phyloP scores from a whole-genome alignment of 2,329 filamentous ascomycete genomes.

The Parastagonospora nodorum region DNA sequence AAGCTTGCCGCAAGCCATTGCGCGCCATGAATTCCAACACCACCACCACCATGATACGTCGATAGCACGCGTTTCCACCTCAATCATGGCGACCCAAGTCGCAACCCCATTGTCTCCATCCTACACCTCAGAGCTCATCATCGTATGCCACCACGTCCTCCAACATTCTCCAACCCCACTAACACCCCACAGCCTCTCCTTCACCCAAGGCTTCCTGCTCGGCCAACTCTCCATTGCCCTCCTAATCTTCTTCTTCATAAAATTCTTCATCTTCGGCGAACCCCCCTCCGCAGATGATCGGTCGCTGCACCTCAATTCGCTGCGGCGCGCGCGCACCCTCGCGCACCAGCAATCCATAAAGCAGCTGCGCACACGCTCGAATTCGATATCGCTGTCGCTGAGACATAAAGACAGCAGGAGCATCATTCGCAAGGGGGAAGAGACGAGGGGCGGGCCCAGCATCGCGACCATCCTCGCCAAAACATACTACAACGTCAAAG shows the following conservation, averaged over 20 bases:
- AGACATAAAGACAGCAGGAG: conserved; percentile 45
- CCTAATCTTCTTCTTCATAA: conserved; percentile 92
- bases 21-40: neutral
- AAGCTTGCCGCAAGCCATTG: neutral
- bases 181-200: conserved; percentile 69
- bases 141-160: conserved; percentile 1
- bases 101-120: conserved; percentile 18
- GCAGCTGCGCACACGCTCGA: conserved; percentile 39
- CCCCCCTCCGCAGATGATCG: conserved; percentile 82
- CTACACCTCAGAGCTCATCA: conserved; percentile 26
- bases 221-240: conserved; percentile 92
- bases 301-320: conserved; percentile 74
- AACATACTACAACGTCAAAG: conserved; percentile 95
- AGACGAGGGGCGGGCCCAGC: conserved; percentile 67
- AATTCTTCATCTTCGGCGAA: conserved; percentile 99
- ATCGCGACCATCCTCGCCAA: conserved; percentile 95
- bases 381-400: conserved; percentile 35
- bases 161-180: conserved; percentile 19
- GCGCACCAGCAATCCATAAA: conserved; percentile 60
- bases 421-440: conserved; percentile 52
- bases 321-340: conserved; percentile 73
- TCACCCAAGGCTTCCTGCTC: conserved; percentile 90
- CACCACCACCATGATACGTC: conserved; percentile 1
- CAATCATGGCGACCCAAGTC: conserved; percentile 20
- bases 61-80: conserved; percentile 7